Conservation (phyloP, 805 yeast species). For the Yarrowia bubula region DNA sequence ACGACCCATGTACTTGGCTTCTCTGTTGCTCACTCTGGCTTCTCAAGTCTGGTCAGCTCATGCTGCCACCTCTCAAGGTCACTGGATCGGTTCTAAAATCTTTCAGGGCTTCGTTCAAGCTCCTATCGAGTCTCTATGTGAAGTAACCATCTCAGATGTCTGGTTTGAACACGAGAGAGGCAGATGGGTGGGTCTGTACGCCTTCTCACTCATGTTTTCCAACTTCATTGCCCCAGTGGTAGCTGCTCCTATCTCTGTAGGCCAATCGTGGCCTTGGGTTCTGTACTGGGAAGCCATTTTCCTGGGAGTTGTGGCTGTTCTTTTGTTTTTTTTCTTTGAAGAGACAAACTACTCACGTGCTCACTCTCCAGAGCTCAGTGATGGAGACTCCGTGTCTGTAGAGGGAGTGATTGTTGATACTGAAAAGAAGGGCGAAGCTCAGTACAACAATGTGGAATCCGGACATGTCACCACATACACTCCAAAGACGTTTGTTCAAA, state of each 20-base stretch:
- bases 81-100: constrained; percentile 44
- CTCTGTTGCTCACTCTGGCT: constrained; percentile 42
- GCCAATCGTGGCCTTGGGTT: constrained; percentile 28
- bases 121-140: constrained; percentile 69
- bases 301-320: background rate
- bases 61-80: constrained; percentile 39
- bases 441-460: background rate
- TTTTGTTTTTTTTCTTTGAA: constrained; percentile 21
- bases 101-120: constrained; percentile 61
- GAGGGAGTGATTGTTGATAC: background rate
- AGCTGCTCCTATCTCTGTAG: constrained; percentile 9
- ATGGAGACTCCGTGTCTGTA: background rate
- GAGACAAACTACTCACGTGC: constrained; percentile 19
- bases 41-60: constrained; percentile 47
- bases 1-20: constrained; percentile 46
- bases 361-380: background rate
- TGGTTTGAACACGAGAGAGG: constrained; percentile 78
- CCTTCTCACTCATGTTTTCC: constrained; percentile 51
- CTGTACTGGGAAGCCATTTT: constrained; percentile 26
- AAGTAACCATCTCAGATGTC: constrained; percentile 64
- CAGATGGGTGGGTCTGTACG: constrained; percentile 67
- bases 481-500: constrained; percentile 23
- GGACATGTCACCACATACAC: background rate
- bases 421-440: background rate
- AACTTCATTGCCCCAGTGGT: constrained; percentile 5